Conservation (phyloP, 2,329 filamentous ascomycete genomes). For the Stagonosporopsis rhizophila region DNA sequence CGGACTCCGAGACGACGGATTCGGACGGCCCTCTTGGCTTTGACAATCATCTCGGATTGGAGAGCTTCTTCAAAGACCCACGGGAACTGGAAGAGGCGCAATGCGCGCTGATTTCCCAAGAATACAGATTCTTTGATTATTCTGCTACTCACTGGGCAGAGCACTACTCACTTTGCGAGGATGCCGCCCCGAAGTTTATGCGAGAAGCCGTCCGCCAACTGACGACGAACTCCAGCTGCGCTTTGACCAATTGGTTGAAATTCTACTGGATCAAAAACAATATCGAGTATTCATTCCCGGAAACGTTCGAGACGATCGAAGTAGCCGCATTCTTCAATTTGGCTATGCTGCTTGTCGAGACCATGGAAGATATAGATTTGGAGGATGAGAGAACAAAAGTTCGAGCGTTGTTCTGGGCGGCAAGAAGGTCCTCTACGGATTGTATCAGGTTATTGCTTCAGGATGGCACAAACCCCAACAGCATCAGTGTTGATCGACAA, state of each 20-base stretch:
- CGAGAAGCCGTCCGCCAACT: not conserved
- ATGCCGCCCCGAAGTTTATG: not conserved
- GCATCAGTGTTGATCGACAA: not conserved
- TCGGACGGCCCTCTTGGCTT: not conserved
- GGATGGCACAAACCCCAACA: not conserved
- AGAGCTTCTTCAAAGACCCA: not conserved
- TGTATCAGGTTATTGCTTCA: not conserved
- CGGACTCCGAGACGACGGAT: not conserved
- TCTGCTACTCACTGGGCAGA: not conserved
- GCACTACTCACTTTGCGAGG: not conserved
- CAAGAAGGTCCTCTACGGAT: not conserved
- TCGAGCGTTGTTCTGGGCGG: not conserved
- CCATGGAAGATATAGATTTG: not conserved
- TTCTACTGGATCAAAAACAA: slow-evolving; percentile 1
- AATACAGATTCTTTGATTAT: not conserved
- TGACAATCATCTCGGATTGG: not conserved
- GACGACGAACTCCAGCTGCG: not conserved
- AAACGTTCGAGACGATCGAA: not conserved
- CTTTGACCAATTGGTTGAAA: not conserved
- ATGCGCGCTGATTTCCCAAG: not conserved
- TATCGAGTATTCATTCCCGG: not conserved
- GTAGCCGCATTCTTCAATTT: not conserved
- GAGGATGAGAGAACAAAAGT: not conserved
- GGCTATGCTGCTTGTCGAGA: not conserved
- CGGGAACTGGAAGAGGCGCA: not conserved